A percentile compares a stretch with the other conserved stretches of the same genome.
These are phyloP conservation scores for Gossypium sturtianum DNA, from an alignment of 345 rosid genomes.

Conservation along the genomic window DNA sequence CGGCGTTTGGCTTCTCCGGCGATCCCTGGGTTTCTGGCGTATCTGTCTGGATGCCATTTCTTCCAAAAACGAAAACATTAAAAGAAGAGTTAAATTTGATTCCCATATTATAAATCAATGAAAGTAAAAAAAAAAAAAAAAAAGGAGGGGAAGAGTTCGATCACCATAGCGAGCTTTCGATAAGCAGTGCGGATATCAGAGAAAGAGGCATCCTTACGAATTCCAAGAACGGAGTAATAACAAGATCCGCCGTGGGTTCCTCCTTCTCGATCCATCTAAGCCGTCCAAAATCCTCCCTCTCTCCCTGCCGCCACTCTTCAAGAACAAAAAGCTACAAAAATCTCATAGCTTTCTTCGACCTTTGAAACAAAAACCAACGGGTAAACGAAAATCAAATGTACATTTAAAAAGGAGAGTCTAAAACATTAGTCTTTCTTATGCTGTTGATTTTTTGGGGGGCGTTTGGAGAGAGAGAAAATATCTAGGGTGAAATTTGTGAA, in stretches of 20 bases:
- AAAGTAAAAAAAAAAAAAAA: not conserved
- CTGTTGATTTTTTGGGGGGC: not conserved
- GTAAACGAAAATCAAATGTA: not conserved
- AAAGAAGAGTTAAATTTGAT: not conserved
- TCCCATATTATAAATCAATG: not conserved
- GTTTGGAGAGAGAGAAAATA: constrained; percentile 22
- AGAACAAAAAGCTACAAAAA: not conserved
- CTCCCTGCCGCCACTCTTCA: not conserved
- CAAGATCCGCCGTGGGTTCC: constrained; percentile 61
- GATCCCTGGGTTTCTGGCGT: constrained; percentile 41
- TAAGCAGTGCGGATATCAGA: constrained; percentile 78
- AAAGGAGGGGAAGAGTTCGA: not conserved
- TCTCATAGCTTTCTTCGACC: not conserved
- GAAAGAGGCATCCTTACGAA: constrained; percentile 75
- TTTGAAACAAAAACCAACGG: not conserved
- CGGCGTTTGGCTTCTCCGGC: constrained; percentile 77
- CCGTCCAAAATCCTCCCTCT: not conserved
- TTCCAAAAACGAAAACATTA: constrained; percentile 8
- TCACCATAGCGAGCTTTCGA: constrained; percentile 87
- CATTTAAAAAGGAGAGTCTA: not conserved
- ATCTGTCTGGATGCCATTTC: constrained; percentile 96
- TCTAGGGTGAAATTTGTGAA: constrained; percentile 15
- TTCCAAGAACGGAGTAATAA: constrained; percentile 73
- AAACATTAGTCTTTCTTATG: not conserved
- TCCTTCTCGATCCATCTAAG: constrained; percentile 59